These are phyloP conservation scores for Backusella tarrabulga DNA, from an alignment of 192 early-diverging fungal genomes.

Conservation along the genomic window DNA sequence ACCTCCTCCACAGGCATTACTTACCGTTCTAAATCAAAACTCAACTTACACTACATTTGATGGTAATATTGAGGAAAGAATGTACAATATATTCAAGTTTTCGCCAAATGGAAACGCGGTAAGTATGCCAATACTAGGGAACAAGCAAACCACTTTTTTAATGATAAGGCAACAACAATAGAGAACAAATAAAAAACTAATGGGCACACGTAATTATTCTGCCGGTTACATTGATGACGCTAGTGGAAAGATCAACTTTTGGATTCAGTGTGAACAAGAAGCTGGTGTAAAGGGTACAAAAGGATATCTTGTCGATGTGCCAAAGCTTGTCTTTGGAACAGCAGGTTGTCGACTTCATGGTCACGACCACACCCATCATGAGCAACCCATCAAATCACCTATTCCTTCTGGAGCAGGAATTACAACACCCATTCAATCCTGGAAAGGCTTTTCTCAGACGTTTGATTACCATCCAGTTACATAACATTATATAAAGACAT, in stretches of 20 bases:
- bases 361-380: neutral
- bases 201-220: constrained; percentile 22
- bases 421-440: neutral
- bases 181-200: constrained; percentile 22
- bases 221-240: constrained; percentile 22
- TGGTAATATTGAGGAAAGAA: constrained; percentile 60
- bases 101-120: constrained; percentile 28
- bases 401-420: neutral
- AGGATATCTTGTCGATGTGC: constrained; percentile 19
- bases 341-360: neutral
- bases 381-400: neutral
- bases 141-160: neutral
- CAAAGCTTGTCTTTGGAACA: constrained; percentile 16
- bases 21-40: constrained; percentile 59
- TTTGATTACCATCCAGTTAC: neutral
- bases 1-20: constrained; percentile 68
- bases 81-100: constrained; percentile 62
- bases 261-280: constrained; percentile 24
- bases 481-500: neutral
- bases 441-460: neutral
- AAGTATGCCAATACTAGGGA: neutral
- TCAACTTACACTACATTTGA: constrained; percentile 53
- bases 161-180: neutral
- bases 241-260: constrained; percentile 22
- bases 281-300: constrained; percentile 17